Conservation (phyloP, 2,329 filamentous ascomycete species). For the Epichloe bromicola region DNA sequence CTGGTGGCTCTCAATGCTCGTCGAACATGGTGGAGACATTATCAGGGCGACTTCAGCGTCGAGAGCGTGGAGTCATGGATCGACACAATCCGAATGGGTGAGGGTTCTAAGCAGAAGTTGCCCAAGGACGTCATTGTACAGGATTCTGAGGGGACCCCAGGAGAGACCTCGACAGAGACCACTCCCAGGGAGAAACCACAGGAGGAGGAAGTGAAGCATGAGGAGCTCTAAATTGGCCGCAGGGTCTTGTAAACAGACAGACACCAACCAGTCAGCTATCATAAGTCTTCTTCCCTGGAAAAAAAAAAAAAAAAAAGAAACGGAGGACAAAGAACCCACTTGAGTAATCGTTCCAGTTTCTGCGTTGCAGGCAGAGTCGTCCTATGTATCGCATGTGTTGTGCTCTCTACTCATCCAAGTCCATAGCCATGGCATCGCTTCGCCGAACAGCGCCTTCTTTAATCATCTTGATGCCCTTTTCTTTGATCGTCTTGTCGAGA, state of each 20-base stretch:
- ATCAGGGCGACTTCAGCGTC: slow-evolving; percentile 46
- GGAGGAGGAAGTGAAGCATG: slow-evolving; percentile 25
- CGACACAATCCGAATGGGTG: slow-evolving; percentile 80
- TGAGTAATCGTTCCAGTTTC: not conserved
- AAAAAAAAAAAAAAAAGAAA: not conserved
- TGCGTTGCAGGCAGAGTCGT: not conserved
- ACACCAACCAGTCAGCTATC: not conserved
- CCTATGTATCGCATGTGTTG: not conserved
- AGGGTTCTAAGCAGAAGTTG: slow-evolving; percentile 66
- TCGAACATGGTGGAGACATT: slow-evolving; percentile 73
- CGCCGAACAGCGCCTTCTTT: slow-evolving; percentile 38
- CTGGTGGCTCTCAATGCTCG: slow-evolving; percentile 76
- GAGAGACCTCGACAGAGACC: slow-evolving; percentile 11
- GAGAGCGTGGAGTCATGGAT: slow-evolving; percentile 71
- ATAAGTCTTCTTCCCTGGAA: not conserved
- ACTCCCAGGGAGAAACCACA: slow-evolving; percentile 14
- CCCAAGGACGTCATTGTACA: slow-evolving; percentile 41
- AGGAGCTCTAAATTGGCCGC: slow-evolving; percentile 30
- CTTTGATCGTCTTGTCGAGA: slow-evolving; percentile 66
- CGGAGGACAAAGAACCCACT: not conserved
- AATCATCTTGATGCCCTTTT: slow-evolving; percentile 53
- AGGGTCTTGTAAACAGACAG: not conserved
- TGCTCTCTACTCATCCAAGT: slow-evolving; percentile 26
- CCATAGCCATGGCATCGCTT: slow-evolving; percentile 36
- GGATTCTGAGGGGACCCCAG: slow-evolving; percentile 19